Evolutionary conservation across 495 filamentous ascomycete genomes (phyloP), one percentile per base, ranked within the genome.

Genomic region (Annulohypoxylon stygium): DNA sequence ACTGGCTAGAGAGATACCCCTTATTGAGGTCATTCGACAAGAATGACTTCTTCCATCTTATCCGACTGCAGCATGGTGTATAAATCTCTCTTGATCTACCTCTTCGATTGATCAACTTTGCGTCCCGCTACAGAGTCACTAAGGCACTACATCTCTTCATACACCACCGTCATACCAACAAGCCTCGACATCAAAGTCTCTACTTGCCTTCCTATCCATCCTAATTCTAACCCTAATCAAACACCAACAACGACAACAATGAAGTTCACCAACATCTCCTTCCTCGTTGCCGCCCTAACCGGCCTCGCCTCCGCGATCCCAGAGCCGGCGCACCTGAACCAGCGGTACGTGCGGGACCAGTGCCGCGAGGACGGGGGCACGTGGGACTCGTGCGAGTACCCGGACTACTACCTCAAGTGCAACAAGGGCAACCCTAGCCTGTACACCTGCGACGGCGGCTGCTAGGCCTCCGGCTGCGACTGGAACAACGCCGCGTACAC

Each of bases 381-480:
- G 30, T 64, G 45, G 47, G 26, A 39, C 47, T 16, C 50, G 47
- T 64, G 61, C 61, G 33, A 53, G 6, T 18, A 39, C 47, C 20
- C 18, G 18, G 47, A 30, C 18, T 37, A 25, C 14, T 64, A 39
- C 61, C 45, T 64, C 33, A 47, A 53, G n/a, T 64, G 61, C 34
- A 18, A 18, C 47, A 16, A 54, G 47, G 45, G 47, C 48, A 4
- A 2, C 33, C n/a, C 61, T 3, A 54, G 25, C 11, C 37, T n/a
- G 61, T 64, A 39, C 47, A 64, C 47, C 2, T 64, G 61, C 61
- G 34, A 26, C 2, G 61, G 61, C 4, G 61, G 34, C 10, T 64
- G 61, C 20, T 47, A 53, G 47, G 18, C 61, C 20, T 50, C 47
- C 20, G 47, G 47, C 6, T 50, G 20, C 18, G 18, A 7, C 20